Percentiles rank a stretch among this genome's conserved stretches.
Evolutionary conservation across 1,139 yeast species (phyloP).

Genomic region (Suhomyces yuchorum): DNA sequence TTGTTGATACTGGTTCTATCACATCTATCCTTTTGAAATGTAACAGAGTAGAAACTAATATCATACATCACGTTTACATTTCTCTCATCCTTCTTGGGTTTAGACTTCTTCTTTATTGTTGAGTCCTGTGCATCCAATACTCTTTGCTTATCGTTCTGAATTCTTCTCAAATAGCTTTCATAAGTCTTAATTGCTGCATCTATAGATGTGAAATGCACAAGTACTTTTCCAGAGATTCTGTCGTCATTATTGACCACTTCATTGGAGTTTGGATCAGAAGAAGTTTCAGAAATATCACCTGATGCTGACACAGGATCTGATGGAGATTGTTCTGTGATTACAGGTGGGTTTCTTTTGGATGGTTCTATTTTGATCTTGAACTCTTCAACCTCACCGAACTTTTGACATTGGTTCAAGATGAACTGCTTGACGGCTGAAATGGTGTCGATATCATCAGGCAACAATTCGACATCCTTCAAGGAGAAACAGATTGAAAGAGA

Average conservation of each 20-base stretch:
- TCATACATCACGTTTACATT: constrained; percentile 15
- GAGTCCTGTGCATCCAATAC: constrained; percentile 21
- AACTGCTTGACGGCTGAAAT: constrained; percentile 17
- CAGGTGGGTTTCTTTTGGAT: background rate
- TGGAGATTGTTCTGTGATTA: background rate
- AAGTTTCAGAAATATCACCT: background rate
- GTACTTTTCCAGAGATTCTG: constrained; percentile 17
- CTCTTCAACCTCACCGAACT: constrained; percentile 42
- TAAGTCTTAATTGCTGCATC: constrained; percentile 44
- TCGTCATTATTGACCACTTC: constrained; percentile 7
- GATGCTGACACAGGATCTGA: background rate
- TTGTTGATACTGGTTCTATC: constrained; percentile 26
- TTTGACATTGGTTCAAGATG: constrained; percentile 27
- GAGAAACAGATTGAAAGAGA: constrained; percentile 26
- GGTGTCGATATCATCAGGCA: constrained; percentile 7
- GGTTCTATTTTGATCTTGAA: constrained; percentile 18
- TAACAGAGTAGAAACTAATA: constrained; percentile 21
- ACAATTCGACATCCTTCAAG: constrained; percentile 7
- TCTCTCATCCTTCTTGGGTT: constrained; percentile 9
- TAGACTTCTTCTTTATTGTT: constrained; percentile 4
- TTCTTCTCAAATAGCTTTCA: constrained; percentile 33
- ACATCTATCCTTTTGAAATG: constrained; percentile 42
- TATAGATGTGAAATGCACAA: constrained; percentile 43
- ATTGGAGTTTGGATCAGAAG: background rate
- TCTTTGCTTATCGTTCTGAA: constrained; percentile 28